Percentiles rank a stretch among this genome's conserved stretches.
These are phyloP conservation scores for Pythium brachiatum DNA, from an alignment of 352 stramenopile species.

Conservation along the genomic window DNA sequence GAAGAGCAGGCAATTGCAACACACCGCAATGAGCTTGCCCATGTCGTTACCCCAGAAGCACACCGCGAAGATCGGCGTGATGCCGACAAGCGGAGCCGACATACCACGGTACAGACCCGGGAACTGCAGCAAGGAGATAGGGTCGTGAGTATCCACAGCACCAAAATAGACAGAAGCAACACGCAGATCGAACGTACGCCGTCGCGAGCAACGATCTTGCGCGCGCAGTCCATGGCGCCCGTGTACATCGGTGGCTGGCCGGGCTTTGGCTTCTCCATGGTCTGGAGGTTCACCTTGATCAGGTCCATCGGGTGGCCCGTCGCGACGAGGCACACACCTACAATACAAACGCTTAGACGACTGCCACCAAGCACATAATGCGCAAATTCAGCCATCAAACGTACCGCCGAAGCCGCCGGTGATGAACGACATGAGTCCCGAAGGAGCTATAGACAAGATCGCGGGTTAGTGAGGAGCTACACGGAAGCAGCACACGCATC, in stretches of 20 bases:
- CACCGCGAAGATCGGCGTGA: slow-evolving; percentile 96
- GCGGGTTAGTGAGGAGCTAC: not conserved
- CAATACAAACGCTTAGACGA: not conserved
- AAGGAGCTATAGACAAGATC: slow-evolving; percentile 46
- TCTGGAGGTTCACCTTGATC: slow-evolving; percentile 95
- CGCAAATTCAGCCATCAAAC: slow-evolving; percentile 17
- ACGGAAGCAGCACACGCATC: not conserved
- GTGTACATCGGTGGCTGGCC: slow-evolving; percentile 74
- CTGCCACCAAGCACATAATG: not conserved
- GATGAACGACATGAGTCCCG: slow-evolving; percentile 91
- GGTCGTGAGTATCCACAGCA: slow-evolving; percentile 13
- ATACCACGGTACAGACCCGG: slow-evolving; percentile 93
- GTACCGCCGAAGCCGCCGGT: slow-evolving; percentile 91
- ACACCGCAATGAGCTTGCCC: slow-evolving; percentile 90
- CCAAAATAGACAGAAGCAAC: not conserved
- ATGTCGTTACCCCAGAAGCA: slow-evolving; percentile 99
- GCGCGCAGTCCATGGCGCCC: slow-evolving; percentile 87
- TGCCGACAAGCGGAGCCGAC: slow-evolving; percentile 92
- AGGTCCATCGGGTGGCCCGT: slow-evolving; percentile 95
- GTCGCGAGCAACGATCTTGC: slow-evolving; percentile 92
- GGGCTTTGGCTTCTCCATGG: slow-evolving; percentile 69
- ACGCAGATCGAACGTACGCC: slow-evolving; percentile 54
- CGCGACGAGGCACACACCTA: slow-evolving; percentile 89
- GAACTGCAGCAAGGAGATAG: slow-evolving; percentile 31
- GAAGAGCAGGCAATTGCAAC: slow-evolving; percentile 5